These are phyloP conservation scores for Lentinula novae-zelandiae DNA, from an alignment of 1,284 basidiomycete species.

Conservation along the genomic window DNA sequence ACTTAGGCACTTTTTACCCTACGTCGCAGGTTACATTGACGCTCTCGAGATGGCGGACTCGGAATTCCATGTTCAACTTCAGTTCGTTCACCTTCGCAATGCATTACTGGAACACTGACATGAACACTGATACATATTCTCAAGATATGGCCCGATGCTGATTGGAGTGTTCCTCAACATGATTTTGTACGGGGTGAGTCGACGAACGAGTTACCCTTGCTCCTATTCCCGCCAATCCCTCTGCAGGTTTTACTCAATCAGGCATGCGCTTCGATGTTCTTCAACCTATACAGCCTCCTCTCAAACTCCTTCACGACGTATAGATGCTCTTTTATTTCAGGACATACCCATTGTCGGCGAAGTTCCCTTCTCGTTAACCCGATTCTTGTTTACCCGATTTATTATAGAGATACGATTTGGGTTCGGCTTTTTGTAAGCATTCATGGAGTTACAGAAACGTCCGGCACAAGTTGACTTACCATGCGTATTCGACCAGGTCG, in stretches of 20 bases:
- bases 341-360: constrained; percentile 27
- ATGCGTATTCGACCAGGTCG: constrained; percentile 25
- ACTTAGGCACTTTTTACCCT: not conserved
- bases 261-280: constrained; percentile 12
- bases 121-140: not conserved
- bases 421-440: constrained; percentile 35
- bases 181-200: constrained; percentile 43
- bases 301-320: not conserved
- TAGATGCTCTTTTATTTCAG: constrained; percentile 33
- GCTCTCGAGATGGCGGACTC: not conserved
- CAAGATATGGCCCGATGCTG: constrained; percentile 44
- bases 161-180: constrained; percentile 41
- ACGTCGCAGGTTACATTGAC: not conserved
- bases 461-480: not conserved
- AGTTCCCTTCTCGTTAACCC: not conserved
- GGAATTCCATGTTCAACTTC: constrained; percentile 7
- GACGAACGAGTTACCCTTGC: not conserved
- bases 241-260: constrained; percentile 33
- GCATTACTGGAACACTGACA: not conserved
- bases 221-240: constrained; percentile 10
- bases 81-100: not conserved
- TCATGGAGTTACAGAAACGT: not conserved
- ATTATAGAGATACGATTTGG: constrained; percentile 35
- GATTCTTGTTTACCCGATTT: constrained; percentile 4
- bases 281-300: not conserved